Evolutionary conservation across 306 rosid species (phyloP), one percentile per base, ranked within the genome.

Genomic region (Oemleria cerasiformis): DNA sequence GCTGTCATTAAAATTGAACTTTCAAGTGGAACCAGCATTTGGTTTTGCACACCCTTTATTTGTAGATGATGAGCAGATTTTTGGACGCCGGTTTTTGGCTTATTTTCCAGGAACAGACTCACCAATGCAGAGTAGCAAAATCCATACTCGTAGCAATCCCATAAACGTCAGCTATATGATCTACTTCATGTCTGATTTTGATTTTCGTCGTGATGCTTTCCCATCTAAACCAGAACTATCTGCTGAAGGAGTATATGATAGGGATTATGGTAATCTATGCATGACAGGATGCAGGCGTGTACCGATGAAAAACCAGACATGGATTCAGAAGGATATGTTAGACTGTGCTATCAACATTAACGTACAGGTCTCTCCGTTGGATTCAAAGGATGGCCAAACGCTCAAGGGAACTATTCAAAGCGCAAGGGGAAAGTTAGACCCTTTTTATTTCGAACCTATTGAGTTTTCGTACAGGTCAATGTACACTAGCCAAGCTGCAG

Each of bases 221-320:
- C 68, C 75, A 34, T 56, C 75, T 5, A 75, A 55, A 34, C 68
- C 73, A 80, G 71, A 83, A 74, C 80, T 93, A 82, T 77, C 75
- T 74, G 88, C 96, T 34, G 97, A 93, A 86, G 98, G 97, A 72
- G 74, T 83, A 19, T 93, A 93, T 75, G 86, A 80, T 76, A 84
- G 72, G 75, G 80, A 73, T 54, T 74, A 79, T 43, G 97, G 98
- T 39, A 44, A 73, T 23, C 56, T 91, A 66, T 93, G 98, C 84
- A 88, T 91, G 91, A 72, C 71, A 73, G 98, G 98, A 62, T 93
- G 98, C 61, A 80, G 83, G 82, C 81, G 62, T 23, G 77, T 83
- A 75, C 75, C 77, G 73, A 72, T 86, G 77, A 74, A 38, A 15
- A 73, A 42, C 57, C 84, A 80, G 53, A 68, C 68, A 30, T 77